phyloP scores from a whole-genome alignment of 2,329 filamentous ascomycete species.

The Stagonosporopsis vannaccii region DNA sequence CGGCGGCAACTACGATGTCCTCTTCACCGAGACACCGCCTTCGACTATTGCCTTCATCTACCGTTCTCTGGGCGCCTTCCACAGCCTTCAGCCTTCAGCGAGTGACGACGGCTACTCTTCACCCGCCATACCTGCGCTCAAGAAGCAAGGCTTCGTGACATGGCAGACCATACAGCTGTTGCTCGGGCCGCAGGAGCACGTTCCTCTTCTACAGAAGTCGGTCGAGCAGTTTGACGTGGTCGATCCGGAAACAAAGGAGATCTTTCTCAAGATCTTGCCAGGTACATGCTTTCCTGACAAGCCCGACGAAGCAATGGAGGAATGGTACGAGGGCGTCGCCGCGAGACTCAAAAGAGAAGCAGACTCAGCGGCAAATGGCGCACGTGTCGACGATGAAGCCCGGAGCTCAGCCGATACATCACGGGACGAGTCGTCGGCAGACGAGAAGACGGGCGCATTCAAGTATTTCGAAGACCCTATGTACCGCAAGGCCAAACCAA shows the following conservation, averaged over 20 bases:
- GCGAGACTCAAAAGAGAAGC: constrained; percentile 72
- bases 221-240: constrained; percentile 78
- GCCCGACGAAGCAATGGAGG: constrained; percentile 80
- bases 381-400: constrained; percentile 34
- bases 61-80: constrained; percentile 87
- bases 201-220: constrained; percentile 80
- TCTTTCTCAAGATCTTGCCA: constrained; percentile 68
- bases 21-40: constrained; percentile 79
- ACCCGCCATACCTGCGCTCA: constrained; percentile 83
- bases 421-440: constrained; percentile 48
- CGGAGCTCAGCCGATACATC: constrained; percentile 44
- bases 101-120: constrained; percentile 72
- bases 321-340: constrained; percentile 84
- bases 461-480: constrained; percentile 59
- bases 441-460: constrained; percentile 54
- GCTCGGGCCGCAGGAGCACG: constrained; percentile 86
- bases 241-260: constrained; percentile 69
- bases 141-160: constrained; percentile 82
- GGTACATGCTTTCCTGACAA: constrained; percentile 73
- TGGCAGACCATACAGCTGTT: constrained; percentile 94
- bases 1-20: constrained; percentile 58
- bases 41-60: constrained; percentile 89
- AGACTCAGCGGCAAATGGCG: constrained; percentile 44
- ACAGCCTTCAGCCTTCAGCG: constrained; percentile 77
- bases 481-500: constrained; percentile 54